phyloP scores from a whole-genome alignment of 2,329 filamentous ascomycete species.

The Botryosphaeria dothidea region DNA sequence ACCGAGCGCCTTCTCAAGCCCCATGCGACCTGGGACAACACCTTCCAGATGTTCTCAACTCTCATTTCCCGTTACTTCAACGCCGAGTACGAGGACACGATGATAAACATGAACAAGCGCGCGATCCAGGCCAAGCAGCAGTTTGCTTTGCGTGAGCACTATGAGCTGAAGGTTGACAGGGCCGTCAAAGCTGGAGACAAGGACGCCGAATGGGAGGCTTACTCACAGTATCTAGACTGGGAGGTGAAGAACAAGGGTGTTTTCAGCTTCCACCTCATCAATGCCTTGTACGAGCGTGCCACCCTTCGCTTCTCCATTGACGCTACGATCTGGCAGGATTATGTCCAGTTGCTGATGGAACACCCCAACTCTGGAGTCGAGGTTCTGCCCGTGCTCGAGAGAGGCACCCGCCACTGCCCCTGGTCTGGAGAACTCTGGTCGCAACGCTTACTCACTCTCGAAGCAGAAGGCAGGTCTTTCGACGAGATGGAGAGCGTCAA shows the following conservation, averaged over 20 bases:
- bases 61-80: conserved; percentile 73
- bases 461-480: conserved; percentile 75
- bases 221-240: conserved; percentile 78
- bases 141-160: conserved; percentile 64
- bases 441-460: conserved; percentile 80
- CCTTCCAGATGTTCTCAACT: conserved; percentile 71
- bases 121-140: conserved; percentile 65
- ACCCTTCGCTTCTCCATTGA: conserved; percentile 72
- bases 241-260: conserved; percentile 66
- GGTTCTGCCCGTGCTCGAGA: conserved; percentile 71
- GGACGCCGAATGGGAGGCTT: conserved; percentile 56
- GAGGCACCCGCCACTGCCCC: conserved; percentile 86
- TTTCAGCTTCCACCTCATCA: conserved; percentile 55
- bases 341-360: conserved; percentile 70
- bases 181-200: conserved; percentile 59
- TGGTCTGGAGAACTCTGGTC: conserved; percentile 93
- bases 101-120: conserved; percentile 66
- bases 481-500: conserved; percentile 86
- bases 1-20: conserved; percentile 70
- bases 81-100: conserved; percentile 70
- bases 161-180: conserved; percentile 66
- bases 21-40: conserved; percentile 73
- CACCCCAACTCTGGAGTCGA: conserved; percentile 50
- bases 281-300: conserved; percentile 74
- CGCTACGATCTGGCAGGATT: conserved; percentile 79